Evolutionary conservation across 2,329 filamentous ascomycete genomes (phyloP), one percentile per base, ranked within the genome.

Genomic region (Exophiala aquamarina): DNA sequence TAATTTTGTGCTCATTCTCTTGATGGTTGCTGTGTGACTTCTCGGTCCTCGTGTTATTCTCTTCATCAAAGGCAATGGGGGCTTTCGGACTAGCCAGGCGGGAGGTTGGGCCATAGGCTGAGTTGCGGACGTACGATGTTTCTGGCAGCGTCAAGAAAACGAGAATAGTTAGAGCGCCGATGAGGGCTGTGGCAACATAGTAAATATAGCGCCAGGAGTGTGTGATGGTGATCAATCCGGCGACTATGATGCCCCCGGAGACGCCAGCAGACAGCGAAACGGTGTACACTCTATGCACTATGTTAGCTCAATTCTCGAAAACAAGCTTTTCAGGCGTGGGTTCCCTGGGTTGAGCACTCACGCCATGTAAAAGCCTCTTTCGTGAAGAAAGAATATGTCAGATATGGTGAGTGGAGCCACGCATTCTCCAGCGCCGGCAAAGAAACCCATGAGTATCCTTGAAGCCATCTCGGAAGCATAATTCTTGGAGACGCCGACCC

Each of bases 351-450:
- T 5, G 6, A 34, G 31, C 18, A 64, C 70, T 55, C 59, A 71
- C 54, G 74, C 71, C 73, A 78, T 80, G 32, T 76, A 63, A 2
- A 67, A 62, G 1, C 76, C 77, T 41, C 78, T 67, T 56, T 82
- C 74, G 50, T 82, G 77, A 10, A 81, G 63, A 59, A 79, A 81
- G 62, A 80, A 81, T 18, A 81, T 62, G 51, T 81, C 78, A 2
- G 75, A 66, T 39, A 80, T 78, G 1, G 75, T 77, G 8, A 78
- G 63, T 1, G 76, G 77, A 1, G 73, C 66, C 4, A 70, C 47
- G 52, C 62, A 66, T 50, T 82, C 78, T 2, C 72, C 77, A 6
- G 76, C 73, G 1, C 77, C 78, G 1, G 76, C 68, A 1, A 71
- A 76, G 32, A 79, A 70, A 3, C 78, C 78, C 65, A 81, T 70